Conservation (phyloP, 2,329 filamentous ascomycete species). For the Thelonectria blattea region DNA sequence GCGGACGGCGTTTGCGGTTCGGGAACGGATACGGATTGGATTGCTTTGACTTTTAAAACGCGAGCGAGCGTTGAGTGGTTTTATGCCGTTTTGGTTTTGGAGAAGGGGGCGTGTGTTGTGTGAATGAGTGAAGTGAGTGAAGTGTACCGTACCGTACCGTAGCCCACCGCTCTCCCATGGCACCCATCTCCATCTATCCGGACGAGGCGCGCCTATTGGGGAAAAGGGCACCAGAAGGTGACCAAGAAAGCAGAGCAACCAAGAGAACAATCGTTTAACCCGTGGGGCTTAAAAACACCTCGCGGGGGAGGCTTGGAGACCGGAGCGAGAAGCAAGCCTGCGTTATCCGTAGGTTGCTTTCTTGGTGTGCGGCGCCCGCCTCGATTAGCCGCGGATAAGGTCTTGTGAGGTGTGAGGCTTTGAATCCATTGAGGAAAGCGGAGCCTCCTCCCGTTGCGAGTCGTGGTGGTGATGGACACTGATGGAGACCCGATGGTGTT, state of each 20-base stretch:
- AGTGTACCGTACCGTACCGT: no score
- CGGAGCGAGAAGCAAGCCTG: no score
- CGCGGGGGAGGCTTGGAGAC: background rate
- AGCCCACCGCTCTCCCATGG: background rate
- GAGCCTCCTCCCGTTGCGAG: conserved; percentile 5
- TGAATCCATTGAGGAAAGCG: conserved; percentile 15
- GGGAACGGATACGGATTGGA: no score
- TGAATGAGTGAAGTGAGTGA: background rate
- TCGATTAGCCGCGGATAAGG: conserved; percentile 28
- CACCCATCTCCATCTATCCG: conserved; percentile 11
- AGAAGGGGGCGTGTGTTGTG: background rate
- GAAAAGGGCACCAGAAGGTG: background rate
- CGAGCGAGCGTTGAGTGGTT: conserved; percentile 20
- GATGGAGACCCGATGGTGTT: background rate
- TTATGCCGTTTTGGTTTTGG: conserved; percentile 10
- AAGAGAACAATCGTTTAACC: background rate
- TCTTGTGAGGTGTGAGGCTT: conserved; percentile 2
- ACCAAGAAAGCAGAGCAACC: background rate
- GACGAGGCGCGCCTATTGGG: conserved; percentile 33
- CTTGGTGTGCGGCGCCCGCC: no score
- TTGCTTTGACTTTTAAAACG: background rate
- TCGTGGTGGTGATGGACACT: background rate
- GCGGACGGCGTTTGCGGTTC: conserved; percentile 5
- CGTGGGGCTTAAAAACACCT: conserved; percentile 1
- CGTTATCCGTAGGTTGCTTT: no score